Base-by-base conservation (phyloP, 371 early-diverging fungal species). In the Mortierella sp. region DNA sequence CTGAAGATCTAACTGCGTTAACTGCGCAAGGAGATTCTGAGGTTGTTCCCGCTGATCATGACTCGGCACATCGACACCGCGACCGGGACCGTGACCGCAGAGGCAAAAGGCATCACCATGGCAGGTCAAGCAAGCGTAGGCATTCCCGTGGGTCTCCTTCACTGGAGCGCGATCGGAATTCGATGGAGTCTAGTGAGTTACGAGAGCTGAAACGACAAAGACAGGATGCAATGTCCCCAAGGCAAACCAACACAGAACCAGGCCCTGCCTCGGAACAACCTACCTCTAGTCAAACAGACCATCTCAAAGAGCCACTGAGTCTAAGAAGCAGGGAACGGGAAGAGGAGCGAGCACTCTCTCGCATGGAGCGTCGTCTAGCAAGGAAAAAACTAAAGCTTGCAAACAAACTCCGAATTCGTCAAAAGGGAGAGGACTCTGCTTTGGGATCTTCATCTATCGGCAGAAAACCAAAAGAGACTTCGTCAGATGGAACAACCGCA, bases 101-200 rank as follows among this genome's bases (percentile, higher is more conserved):
- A 4, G 51, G 61, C 45, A 68, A 68, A 23, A 58, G 53, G n/a
- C 46, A 61, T n/a, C 72, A 63, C 6, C 72, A 72, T 52, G 58
- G 64, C 21, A 66, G 53, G 37, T 71, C 76, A 4, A 76, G 72
- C 58, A 76, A 71, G 29, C 71, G 76, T 9, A 57, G 76, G 26
- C 46, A 63, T 15, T 76, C 76, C 4, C 57, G 65, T n/a, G 76
- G 71, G 4, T 43, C 64, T 19, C 69, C 37, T 37, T 37, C 37
- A 9, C 37, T 9, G 37, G 64, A 63, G 55, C 43, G 37, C 1
- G 64, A 52, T 6, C 48, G 51, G 23, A 59, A 59, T 30, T 37
- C 61, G 15, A 58, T 65, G 59, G 72, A 71, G 14, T 37, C 37
- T 37, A 37, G 37, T 9, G 37, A 37, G 37, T 9, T 37, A 9